Evolutionary conservation across 768 basidiomycete genomes (phyloP).

Genomic region (Erythrobasidium yunnanense): DNA sequence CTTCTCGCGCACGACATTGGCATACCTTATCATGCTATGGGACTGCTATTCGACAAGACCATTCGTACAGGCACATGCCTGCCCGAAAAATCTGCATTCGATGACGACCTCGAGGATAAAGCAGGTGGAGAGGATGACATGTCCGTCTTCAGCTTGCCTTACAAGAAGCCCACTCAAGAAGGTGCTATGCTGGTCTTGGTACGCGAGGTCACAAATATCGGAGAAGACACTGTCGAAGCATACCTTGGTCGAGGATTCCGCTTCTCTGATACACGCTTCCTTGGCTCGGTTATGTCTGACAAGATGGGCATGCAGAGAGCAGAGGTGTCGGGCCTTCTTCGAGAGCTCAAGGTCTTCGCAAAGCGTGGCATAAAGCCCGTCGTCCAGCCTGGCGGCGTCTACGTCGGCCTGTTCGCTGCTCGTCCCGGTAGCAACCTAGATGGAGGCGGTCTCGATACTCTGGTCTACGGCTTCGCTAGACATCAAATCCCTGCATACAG

Average conservation of each 20-base stretch:
- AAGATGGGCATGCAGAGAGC: slow-evolving; percentile 39
- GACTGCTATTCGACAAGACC: slow-evolving; percentile 41
- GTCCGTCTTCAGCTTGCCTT: slow-evolving; percentile 22
- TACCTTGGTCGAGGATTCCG: slow-evolving; percentile 41
- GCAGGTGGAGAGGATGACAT: slow-evolving; percentile 25
- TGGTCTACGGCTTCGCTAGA: slow-evolving; percentile 43
- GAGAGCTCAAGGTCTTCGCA: slow-evolving; percentile 42
- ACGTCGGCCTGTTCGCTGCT: slow-evolving; percentile 42
- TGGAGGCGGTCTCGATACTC: slow-evolving; percentile 38
- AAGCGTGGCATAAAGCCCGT: slow-evolving; percentile 41
- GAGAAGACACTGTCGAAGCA: slow-evolving; percentile 38
- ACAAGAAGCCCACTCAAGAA: slow-evolving; percentile 26
- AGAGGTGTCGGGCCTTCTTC: slow-evolving; percentile 41
- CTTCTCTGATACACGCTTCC: slow-evolving; percentile 41
- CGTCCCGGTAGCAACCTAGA: slow-evolving; percentile 34
- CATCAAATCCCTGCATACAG: slow-evolving; percentile 44
- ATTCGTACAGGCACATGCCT: slow-evolving; percentile 39
- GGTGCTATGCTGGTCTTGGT: slow-evolving; percentile 43
- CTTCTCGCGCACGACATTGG: slow-evolving; percentile 40
- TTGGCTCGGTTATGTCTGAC: slow-evolving; percentile 39
- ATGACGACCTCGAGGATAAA: slow-evolving; percentile 23
- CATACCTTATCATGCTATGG: slow-evolving; percentile 40
- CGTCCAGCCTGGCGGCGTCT: slow-evolving; percentile 41
- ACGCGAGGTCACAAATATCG: slow-evolving; percentile 38
- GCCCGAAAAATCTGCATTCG: neutral